A percentile compares a stretch with the other conserved stretches of the same genome.
These are phyloP conservation scores for Grammothele lineata DNA, from an alignment of 768 basidiomycete species.

Conservation along the genomic window DNA sequence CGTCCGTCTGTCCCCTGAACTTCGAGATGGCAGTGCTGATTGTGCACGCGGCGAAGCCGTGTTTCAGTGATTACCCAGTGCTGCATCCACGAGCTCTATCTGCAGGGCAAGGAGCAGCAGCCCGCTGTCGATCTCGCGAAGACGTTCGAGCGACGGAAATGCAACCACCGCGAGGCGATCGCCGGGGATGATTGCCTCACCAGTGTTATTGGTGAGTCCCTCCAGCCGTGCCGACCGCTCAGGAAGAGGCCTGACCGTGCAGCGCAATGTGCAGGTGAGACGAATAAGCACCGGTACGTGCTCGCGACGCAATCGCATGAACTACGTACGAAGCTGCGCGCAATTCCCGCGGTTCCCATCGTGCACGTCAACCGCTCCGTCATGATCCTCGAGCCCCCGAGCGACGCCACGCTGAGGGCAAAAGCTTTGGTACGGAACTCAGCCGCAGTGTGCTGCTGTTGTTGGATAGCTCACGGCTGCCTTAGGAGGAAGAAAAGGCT, in stretches of 20 bases:
- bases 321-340: constrained; percentile 65
- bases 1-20: no score
- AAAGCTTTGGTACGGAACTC: constrained; percentile 52
- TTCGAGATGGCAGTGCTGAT: constrained; percentile 6
- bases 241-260: neutral
- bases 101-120: constrained; percentile 72
- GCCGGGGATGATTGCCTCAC: constrained; percentile 78
- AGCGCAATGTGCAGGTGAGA: constrained; percentile 44
- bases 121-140: constrained; percentile 86
- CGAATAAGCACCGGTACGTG: constrained; percentile 91
- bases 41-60: constrained; percentile 37
- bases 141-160: constrained; percentile 87
- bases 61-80: constrained; percentile 97
- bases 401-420: constrained; percentile 63
- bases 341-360: constrained; percentile 81
- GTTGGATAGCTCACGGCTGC: no score
- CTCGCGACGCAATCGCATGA: constrained; percentile 78
- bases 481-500: constrained; percentile 55
- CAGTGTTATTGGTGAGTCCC: constrained; percentile 68
- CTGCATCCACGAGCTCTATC: constrained; percentile 90
- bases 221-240: neutral
- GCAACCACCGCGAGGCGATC: constrained; percentile 91
- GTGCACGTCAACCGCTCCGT: constrained; percentile 91
- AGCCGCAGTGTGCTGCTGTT: no score
- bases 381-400: constrained; percentile 89